These are phyloP conservation scores for Centrapalus pauciflorus DNA, from an alignment of 129 eudicot species.

Conservation along the genomic window DNA sequence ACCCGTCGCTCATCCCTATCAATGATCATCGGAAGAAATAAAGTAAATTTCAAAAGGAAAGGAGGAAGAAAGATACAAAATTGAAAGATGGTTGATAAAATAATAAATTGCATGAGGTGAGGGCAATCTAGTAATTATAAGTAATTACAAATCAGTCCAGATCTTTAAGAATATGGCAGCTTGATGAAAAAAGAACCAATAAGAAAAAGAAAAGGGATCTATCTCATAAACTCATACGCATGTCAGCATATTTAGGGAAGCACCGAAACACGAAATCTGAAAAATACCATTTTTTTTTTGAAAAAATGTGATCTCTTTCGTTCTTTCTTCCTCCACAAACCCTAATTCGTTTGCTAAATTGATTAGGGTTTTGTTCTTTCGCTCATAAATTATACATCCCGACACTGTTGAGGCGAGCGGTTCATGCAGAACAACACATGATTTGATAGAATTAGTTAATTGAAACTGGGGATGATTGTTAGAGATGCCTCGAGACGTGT, in stretches of 20 bases:
- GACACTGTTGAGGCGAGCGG: background rate
- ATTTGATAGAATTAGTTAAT: too few relatives aligned
- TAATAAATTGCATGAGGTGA: too few relatives aligned
- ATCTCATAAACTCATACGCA: too few relatives aligned
- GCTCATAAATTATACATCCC: background rate
- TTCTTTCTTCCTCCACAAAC: background rate
- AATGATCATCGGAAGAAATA: too few relatives aligned
- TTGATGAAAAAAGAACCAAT: background rate
- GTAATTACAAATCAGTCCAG: background rate
- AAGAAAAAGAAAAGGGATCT: conserved; percentile 16
- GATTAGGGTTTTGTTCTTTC: conserved; percentile 23
- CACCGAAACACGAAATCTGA: conserved; percentile 14
- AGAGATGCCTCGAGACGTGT: conserved; percentile 52
- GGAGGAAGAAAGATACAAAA: too few relatives aligned
- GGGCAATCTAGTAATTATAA: background rate
- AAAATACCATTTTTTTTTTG: background rate
- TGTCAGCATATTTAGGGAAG: conserved; percentile 25
- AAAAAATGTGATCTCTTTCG: conserved; percentile 22
- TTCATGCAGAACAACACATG: background rate
- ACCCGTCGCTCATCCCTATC: too few relatives aligned
- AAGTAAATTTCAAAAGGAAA: too few relatives aligned
- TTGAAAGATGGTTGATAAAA: too few relatives aligned
- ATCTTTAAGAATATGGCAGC: background rate
- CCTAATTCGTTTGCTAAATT: conserved; percentile 5
- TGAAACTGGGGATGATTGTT: conserved; percentile 37